These are phyloP conservation scores for Oxytropis ochrocephala DNA, from an alignment of 306 rosid species.

Conservation along the genomic window DNA sequence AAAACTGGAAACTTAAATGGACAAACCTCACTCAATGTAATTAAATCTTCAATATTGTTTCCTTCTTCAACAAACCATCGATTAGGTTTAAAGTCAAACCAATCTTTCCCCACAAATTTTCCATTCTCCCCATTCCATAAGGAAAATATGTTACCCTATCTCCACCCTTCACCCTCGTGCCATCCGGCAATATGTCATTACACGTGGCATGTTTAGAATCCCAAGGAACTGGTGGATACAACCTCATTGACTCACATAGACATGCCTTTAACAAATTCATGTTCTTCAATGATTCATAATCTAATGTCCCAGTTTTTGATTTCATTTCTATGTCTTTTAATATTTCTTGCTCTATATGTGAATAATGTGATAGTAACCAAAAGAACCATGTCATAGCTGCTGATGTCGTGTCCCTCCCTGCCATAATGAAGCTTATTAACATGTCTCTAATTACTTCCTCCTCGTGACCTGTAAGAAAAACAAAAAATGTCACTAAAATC, in stretches of 20 bases:
- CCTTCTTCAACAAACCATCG: slow-evolving; percentile 61
- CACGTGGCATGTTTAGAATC: slow-evolving; percentile 77
- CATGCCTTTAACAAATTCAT: slow-evolving; percentile 58
- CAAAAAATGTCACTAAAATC: not conserved
- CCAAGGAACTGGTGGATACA: slow-evolving; percentile 89
- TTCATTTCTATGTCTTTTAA: slow-evolving; percentile 40
- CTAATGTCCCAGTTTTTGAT: not conserved
- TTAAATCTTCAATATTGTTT: not conserved
- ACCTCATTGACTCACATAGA: slow-evolving; percentile 76
- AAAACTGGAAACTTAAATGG: slow-evolving; percentile 65
- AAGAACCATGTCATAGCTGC: slow-evolving; percentile 94
- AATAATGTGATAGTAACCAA: slow-evolving; percentile 56
- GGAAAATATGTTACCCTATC: slow-evolving; percentile 87
- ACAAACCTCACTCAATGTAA: slow-evolving; percentile 37
- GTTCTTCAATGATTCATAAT: slow-evolving; percentile 43
- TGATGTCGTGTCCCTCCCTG: slow-evolving; percentile 90
- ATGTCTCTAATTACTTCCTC: slow-evolving; percentile 66
- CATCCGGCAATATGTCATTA: slow-evolving; percentile 65
- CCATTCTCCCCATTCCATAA: slow-evolving; percentile 95
- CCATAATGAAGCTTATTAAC: slow-evolving; percentile 81
- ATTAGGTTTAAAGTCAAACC: slow-evolving; percentile 66
- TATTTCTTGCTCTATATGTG: slow-evolving; percentile 28
- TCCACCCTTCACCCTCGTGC: slow-evolving; percentile 52
- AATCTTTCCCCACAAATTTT: slow-evolving; percentile 68
- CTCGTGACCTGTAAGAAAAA: slow-evolving; percentile 34